These are phyloP conservation scores for Babesia sp. DNA, from an alignment of 169 alveolate genomes.

Conservation along the genomic window DNA sequence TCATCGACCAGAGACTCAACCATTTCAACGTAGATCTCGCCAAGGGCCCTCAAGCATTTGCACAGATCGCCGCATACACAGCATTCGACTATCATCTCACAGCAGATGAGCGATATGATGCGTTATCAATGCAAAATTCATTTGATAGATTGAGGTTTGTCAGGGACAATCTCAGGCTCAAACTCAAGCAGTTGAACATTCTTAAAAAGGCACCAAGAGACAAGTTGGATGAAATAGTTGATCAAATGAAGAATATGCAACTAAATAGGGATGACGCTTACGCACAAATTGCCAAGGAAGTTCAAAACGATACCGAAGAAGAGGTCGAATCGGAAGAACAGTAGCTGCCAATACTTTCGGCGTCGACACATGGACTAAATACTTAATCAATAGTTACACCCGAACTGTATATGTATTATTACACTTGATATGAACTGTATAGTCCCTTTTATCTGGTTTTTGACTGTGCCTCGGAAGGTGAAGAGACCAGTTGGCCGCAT, in stretches of 20 bases:
- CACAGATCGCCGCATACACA: slow-evolving; percentile 77
- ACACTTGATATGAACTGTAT: too few species aligned
- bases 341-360: too few species aligned
- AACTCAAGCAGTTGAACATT: slow-evolving; percentile 74
- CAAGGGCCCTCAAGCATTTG: slow-evolving; percentile 73
- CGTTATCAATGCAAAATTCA: slow-evolving; percentile 73
- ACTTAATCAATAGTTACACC: too few species aligned
- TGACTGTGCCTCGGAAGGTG: too few species aligned
- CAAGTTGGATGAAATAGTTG: slow-evolving; percentile 69
- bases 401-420: too few species aligned
- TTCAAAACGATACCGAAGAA: background rate
- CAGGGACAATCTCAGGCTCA: slow-evolving; percentile 71
- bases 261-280: slow-evolving; percentile 32
- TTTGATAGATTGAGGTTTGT: slow-evolving; percentile 75
- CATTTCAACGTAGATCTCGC: slow-evolving; percentile 71
- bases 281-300: background rate
- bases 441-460: too few species aligned
- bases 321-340: background rate
- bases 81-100: slow-evolving; percentile 79
- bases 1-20: slow-evolving; percentile 72
- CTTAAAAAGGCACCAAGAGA: slow-evolving; percentile 79
- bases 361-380: too few species aligned
- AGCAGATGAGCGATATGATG: slow-evolving; percentile 78
- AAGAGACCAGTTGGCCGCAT: too few species aligned
- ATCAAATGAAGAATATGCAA: slow-evolving; percentile 68